Base-by-base conservation (phyloP, 1,284 basidiomycete genomes). In the Termitomyces sp. region DNA sequence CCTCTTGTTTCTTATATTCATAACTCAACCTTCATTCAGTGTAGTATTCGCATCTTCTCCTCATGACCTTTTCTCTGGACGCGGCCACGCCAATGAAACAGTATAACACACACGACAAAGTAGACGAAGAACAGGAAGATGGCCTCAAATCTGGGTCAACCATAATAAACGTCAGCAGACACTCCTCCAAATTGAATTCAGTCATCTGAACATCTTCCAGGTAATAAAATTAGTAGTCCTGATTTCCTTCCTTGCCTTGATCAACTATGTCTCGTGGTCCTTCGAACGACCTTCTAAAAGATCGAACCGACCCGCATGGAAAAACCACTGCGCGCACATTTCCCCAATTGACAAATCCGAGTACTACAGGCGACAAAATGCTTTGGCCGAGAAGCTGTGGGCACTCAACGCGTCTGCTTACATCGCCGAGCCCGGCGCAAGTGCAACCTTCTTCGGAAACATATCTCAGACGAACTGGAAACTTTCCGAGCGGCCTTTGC, bases 371-470 rank as follows among this genome's bases (percentile, higher is more conserved):
- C 78, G 85, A 15, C 87, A 88, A 63, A 70, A 65, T 15, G 58
- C 67, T 3, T 75, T 90, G 30, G 83, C 82, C 0, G 70, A 73
- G 15, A 70, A 68, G 1, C 75, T 90, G 10, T 66, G 74, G 54
- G 58, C 67, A 3, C 68, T 82, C 28, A 76, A 78, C 36, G 84
- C 78, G 1, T 76, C 78, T 3, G 83, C 82, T 24, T 90, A 88
- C 63, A 78, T 93, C 43, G 80, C 85, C 7, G 90, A 93, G 67
- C 89, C 90, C 8, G 84, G 88, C 0, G 78, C 89, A 4, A 88
- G 77, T 52, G 82, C 84, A 0, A 70, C 76, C 1, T 94, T 83
- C 74, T 93, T 82, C 63, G 80, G 77, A 34, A 92, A 92, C 62
- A 73, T 90, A 49, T 88, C 89, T 17, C 65, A 65, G 2, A 61